Evolutionary conservation across 2,329 filamentous ascomycete species (phyloP), one percentile per base, ranked within the genome.

Genomic region (Chrysoporthe cubensis): DNA sequence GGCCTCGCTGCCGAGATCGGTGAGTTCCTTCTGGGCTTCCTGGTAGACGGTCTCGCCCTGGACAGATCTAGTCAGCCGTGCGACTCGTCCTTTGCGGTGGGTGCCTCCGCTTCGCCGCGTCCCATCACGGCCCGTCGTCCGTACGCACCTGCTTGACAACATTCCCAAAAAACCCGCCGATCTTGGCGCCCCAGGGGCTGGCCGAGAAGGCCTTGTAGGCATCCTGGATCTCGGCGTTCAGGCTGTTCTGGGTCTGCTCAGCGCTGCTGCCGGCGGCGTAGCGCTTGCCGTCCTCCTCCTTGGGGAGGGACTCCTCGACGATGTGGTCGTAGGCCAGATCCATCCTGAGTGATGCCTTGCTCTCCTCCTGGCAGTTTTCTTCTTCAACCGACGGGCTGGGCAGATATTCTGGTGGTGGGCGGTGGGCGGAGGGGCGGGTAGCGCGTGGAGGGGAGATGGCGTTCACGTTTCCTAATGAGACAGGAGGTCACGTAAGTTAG

Each of bases 271-370:
- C 54, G 68, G 71, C 68, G 68, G 73, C 69, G 72, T 71, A 70
- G 82, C 80, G 66, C 68, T 64, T 70, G 71, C 84, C 81, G 70
- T 87, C 82, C 69, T 83, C 76, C 67, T 89, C 84, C 74, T 88
- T 86, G 50, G 87, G 84, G 70, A 92, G 86, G 63, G 88, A 87
- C 78, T 96, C 90, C 82, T 97, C 93, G 77, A 93, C 90, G 75
- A 98, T 97, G 79, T 97, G 94, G 77, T 99, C 96, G 86, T 98
- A 99, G 57, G 94, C 94, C 76, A 96, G 85, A 87, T 99, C 96
- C 96, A 99, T 98, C 72, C 71, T 75, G 57, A 26, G 14, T 60
- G 40, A 26, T 26, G 40, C 34, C 37, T 13, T n/a, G 18, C 11
- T 60, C 5, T 44, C 18, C 13, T 44, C 63, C 46, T 54, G 44